Percentiles rank a stretch among this genome's conserved stretches.
Evolutionary conservation across 164 flowering plant genomes (phyloP).

Genomic region (Piper betle): DNA sequence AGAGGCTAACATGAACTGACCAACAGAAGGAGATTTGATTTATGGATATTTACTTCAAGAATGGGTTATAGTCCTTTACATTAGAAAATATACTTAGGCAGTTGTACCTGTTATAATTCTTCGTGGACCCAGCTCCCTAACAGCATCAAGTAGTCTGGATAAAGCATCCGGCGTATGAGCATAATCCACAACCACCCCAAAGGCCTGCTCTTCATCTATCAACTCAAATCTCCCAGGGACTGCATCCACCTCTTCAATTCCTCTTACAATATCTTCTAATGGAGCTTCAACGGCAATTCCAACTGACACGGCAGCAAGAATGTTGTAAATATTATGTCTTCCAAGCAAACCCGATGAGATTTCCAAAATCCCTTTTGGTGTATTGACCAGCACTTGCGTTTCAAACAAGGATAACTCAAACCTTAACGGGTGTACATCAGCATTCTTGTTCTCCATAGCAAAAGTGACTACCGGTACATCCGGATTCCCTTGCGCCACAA

Average conservation of each 20-base stretch:
- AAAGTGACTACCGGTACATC: conserved; percentile 85
- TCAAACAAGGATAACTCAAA: conserved; percentile 84
- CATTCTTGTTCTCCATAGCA: conserved; percentile 76
- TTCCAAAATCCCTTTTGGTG: conserved; percentile 87
- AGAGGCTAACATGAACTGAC: too few relatives aligned
- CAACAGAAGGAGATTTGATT: too few relatives aligned
- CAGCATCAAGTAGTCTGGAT: conserved; percentile 78
- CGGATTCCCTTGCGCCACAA: conserved; percentile 62
- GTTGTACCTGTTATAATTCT: conserved; percentile 81
- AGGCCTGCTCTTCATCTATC: conserved; percentile 95
- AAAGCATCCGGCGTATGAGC: conserved; percentile 84
- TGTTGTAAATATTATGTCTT: conserved; percentile 76
- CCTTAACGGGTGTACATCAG: conserved; percentile 77
- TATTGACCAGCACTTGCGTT: conserved; percentile 86
- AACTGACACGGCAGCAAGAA: conserved; percentile 85
- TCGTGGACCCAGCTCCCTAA: conserved; percentile 70
- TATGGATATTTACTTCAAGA: too few relatives aligned
- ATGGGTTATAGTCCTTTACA: too few relatives aligned
- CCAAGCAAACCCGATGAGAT: conserved; percentile 97
- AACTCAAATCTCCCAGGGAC: conserved; percentile 94
- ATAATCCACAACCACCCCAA: conserved; percentile 81
- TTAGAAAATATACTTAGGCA: not conserved
- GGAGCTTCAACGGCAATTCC: conserved; percentile 97
- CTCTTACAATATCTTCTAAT: conserved; percentile 90
- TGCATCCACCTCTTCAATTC: conserved; percentile 90